A percentile compares a stretch with the other conserved stretches of the same genome.
Conservation (phyloP, 2,329 filamentous ascomycete species). For the Dryadomyces quercus-mongolicae region DNA sequence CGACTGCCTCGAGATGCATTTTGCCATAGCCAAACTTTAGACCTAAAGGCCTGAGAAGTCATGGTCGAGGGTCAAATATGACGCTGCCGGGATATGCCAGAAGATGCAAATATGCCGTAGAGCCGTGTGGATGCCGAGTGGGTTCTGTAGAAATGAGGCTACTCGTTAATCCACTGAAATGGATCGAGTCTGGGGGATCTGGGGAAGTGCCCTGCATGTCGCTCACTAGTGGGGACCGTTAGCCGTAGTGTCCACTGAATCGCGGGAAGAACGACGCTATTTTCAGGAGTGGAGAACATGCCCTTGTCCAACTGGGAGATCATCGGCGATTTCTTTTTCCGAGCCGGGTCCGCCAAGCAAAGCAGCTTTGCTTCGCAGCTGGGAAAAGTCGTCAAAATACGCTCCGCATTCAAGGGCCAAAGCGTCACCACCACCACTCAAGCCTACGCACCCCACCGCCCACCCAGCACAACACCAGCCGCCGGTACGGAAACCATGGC, state of each 20-base stretch:
- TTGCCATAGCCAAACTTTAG: no score
- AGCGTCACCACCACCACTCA: background rate
- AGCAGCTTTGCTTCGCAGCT: background rate
- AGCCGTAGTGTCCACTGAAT: background rate
- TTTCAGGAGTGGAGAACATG: background rate
- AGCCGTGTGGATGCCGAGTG: background rate
- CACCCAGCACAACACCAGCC: background rate
- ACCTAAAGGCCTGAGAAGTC: no score
- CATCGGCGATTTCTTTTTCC: background rate
- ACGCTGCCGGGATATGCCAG: background rate
- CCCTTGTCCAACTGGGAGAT: background rate
- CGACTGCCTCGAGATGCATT: no score
- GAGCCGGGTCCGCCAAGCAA: background rate
- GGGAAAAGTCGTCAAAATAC: background rate
- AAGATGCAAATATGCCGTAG: no score
- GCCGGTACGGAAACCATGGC: constrained; percentile 46
- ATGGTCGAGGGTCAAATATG: background rate
- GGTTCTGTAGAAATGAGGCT: background rate
- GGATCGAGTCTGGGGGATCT: background rate
- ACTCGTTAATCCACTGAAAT: background rate
- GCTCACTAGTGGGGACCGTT: constrained; percentile 1
- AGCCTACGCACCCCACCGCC: background rate
- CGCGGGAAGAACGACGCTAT: background rate
- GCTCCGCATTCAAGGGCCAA: background rate
- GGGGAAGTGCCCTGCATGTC: constrained; percentile 1